Percentiles rank a stretch among this genome's conserved stretches.
Conservation (phyloP, 495 filamentous ascomycete genomes). For the Penicillium paxilli region DNA sequence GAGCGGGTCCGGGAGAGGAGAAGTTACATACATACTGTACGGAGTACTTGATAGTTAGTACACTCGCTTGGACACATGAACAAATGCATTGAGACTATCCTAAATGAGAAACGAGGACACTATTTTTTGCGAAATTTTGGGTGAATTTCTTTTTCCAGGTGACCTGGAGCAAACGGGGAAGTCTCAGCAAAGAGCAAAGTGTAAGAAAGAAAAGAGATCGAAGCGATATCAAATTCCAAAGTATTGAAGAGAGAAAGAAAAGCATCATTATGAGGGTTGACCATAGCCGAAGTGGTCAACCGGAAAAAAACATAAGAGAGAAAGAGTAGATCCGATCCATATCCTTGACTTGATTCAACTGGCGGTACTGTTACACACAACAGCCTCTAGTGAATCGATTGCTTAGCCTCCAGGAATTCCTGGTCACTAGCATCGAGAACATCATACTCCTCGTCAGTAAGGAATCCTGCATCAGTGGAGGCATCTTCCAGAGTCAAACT, state of each 20-base stretch:
- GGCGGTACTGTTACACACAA: conserved; percentile 3
- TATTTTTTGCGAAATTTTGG: no score
- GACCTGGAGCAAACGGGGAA: neutral
- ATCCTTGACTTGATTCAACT: conserved; percentile 11
- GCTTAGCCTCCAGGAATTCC: conserved; percentile 61
- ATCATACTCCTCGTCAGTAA: conserved; percentile 98
- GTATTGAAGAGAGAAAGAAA: neutral
- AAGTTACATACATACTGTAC: neutral
- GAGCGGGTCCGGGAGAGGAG: neutral
- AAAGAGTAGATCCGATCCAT: conserved; percentile 6
- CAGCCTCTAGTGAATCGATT: conserved; percentile 25
- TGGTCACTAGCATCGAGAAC: conserved; percentile 94
- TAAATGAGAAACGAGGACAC: neutral
- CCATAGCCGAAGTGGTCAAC: conserved; percentile 21
- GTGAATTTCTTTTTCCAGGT: neutral
- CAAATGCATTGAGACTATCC: conserved; percentile 4
- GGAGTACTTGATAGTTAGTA: no score
- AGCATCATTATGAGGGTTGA: conserved; percentile 11
- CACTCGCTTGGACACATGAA: neutral
- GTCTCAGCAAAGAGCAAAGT: neutral
- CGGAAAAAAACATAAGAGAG: conserved; percentile 19
- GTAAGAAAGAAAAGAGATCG: neutral
- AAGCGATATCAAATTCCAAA: conserved; percentile 6
- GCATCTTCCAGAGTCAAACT: conserved; percentile 63
- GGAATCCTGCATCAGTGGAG: conserved; percentile 63